Evolutionary conservation across 148 eudicot species (phyloP).

Genomic region (Limonium bicolor): DNA sequence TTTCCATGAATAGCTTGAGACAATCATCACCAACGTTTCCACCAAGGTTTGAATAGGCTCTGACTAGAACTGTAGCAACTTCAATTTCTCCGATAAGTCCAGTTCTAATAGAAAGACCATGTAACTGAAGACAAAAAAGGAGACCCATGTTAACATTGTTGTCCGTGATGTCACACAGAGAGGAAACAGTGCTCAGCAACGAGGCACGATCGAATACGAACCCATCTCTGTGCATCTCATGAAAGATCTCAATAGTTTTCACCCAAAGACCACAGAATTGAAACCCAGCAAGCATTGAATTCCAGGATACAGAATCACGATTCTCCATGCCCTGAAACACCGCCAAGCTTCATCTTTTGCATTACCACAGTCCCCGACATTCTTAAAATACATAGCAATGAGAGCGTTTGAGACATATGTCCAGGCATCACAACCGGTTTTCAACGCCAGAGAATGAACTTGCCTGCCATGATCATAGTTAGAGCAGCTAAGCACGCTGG

Average conservation of each 20-base stretch:
- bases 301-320: slow-evolving; percentile 31
- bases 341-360: slow-evolving; percentile 25
- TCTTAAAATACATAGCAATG: slow-evolving; percentile 31
- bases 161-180: slow-evolving; percentile 9
- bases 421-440: slow-evolving; percentile 23
- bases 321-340: slow-evolving; percentile 19
- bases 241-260: slow-evolving; percentile 21
- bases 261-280: slow-evolving; percentile 14
- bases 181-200: slow-evolving; percentile 26
- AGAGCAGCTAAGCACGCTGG: slow-evolving; percentile 26
- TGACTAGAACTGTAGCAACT: slow-evolving; percentile 28
- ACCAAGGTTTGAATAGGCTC: slow-evolving; percentile 31
- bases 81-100: slow-evolving; percentile 22
- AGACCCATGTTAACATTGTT: slow-evolving; percentile 10
- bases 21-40: slow-evolving; percentile 12
- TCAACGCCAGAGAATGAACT: slow-evolving; percentile 28
- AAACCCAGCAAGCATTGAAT: slow-evolving; percentile 37
- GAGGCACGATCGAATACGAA: slow-evolving; percentile 33
- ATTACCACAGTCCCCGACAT: too few relatives aligned
- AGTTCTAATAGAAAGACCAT: slow-evolving; percentile 18
- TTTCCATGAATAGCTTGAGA: slow-evolving; percentile 25
- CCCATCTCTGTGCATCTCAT: slow-evolving; percentile 19
- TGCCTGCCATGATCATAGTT: slow-evolving; percentile 21
- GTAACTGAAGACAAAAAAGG: slow-evolving; percentile 22
- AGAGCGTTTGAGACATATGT: slow-evolving; percentile 36